Evolutionary conservation across 768 basidiomycete genomes (phyloP).

Genomic region (Leucosporidium yakuticum): DNA sequence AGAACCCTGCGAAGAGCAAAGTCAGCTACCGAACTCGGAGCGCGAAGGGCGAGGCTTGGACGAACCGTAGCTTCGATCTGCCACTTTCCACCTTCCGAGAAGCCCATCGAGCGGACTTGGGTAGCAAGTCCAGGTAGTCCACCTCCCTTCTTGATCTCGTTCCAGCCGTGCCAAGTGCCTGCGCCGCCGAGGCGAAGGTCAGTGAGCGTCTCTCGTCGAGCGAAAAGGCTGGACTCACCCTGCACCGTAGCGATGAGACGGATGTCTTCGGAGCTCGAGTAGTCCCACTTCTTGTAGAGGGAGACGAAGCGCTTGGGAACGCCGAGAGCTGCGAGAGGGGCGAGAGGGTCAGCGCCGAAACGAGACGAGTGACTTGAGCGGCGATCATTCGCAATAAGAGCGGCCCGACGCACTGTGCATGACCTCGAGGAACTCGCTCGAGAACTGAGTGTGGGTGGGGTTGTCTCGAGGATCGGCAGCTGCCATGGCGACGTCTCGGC

Average conservation of each 20-base stretch:
- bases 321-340: neutral
- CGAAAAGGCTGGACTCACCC: constrained; percentile 1
- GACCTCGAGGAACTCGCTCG: constrained; percentile 5
- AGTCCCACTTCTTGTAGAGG: constrained; percentile 9
- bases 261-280: neutral
- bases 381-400: no score
- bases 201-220: neutral
- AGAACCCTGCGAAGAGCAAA: constrained; percentile 7
- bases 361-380: no score
- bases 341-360: no score
- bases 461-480: constrained; percentile 6
- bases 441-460: constrained; percentile 20
- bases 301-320: constrained; percentile 4
- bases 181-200: neutral
- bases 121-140: constrained; percentile 19
- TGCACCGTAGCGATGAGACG: constrained; percentile 14
- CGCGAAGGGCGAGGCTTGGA: no score
- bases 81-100: constrained; percentile 22
- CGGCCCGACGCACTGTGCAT: neutral
- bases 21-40: neutral
- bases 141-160: constrained; percentile 11
- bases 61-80: constrained; percentile 25
- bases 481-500: neutral
- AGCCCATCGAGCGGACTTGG: constrained; percentile 3
- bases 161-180: constrained; percentile 1